phyloP scores from a whole-genome alignment of 1,284 basidiomycete genomes.

The Cutaneotrichosporon sp. region DNA sequence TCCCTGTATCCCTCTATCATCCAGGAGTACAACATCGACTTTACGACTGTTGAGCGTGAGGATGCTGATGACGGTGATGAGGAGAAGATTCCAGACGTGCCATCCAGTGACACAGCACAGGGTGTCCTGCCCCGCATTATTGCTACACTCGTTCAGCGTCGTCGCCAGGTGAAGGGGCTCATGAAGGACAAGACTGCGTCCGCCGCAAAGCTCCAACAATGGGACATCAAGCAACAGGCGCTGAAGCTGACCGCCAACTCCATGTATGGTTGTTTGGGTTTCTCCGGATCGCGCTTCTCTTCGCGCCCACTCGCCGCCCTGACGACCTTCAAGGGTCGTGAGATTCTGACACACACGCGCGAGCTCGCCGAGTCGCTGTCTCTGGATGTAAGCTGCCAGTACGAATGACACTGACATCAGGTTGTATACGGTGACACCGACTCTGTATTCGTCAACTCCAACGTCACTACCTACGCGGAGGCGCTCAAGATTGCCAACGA shows the following conservation, averaged over 20 bases:
- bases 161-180: conserved; percentile 83
- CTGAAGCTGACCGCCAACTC: conserved; percentile 98
- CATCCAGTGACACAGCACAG: conserved; percentile 64
- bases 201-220: conserved; percentile 77
- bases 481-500: conserved; percentile 86
- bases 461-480: conserved; percentile 77
- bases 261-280: conserved; percentile 99
- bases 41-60: conserved; percentile 82
- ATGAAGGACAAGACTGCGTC: conserved; percentile 87
- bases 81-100: conserved; percentile 85
- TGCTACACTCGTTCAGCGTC: conserved; percentile 83
- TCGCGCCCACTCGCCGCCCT: conserved; percentile 94
- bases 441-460: conserved; percentile 97
- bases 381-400: conserved; percentile 56
- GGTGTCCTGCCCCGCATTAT: conserved; percentile 94
- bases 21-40: conserved; percentile 99
- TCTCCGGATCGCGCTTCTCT: conserved; percentile 94
- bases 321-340: conserved; percentile 96
- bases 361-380: conserved; percentile 86
- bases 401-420: not conserved
- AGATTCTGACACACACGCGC: conserved; percentile 89
- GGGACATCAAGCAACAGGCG: conserved; percentile 95
- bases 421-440: conserved; percentile 99
- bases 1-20: conserved; percentile 99
- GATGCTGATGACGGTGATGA: conserved; percentile 59